phyloP scores from a whole-genome alignment of 2,329 filamentous ascomycete species.

The Penicillium sp. region DNA sequence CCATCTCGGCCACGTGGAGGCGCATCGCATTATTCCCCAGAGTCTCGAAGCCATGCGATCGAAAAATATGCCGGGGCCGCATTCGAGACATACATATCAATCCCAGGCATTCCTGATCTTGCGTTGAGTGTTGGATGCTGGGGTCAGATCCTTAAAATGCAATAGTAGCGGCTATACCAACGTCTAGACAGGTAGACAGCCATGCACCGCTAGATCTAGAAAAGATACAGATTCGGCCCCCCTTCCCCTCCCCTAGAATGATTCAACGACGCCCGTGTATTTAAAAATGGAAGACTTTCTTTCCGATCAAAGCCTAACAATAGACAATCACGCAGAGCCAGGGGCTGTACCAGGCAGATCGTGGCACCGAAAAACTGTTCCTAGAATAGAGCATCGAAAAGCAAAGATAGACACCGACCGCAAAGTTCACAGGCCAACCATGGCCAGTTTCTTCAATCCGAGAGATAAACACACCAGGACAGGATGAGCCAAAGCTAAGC shows the following conservation, averaged over 20 bases:
- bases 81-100: not conserved
- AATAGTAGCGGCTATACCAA: conserved; percentile 3
- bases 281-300: no score
- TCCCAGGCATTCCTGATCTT: not conserved
- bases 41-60: conserved; percentile 1
- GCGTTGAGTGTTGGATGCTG: not conserved
- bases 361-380: not conserved
- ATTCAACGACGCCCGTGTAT: not conserved
- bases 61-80: not conserved
- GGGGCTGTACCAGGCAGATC: not conserved
- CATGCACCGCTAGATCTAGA: not conserved
- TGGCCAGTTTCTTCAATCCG: not conserved
- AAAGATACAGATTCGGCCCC: not conserved
- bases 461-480: not conserved
- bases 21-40: not conserved
- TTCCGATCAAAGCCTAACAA: not conserved
- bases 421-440: not conserved
- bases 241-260: no score
- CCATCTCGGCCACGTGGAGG: not conserved
- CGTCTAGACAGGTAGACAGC: not conserved
- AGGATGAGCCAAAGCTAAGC: not conserved
- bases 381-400: not conserved
- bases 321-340: not conserved
- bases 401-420: not conserved
- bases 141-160: conserved; percentile 1